Evolutionary conservation across 164 flowering plant species (phyloP), one percentile per base, ranked within the genome.

Genomic region (Hamamelis virginiana): DNA sequence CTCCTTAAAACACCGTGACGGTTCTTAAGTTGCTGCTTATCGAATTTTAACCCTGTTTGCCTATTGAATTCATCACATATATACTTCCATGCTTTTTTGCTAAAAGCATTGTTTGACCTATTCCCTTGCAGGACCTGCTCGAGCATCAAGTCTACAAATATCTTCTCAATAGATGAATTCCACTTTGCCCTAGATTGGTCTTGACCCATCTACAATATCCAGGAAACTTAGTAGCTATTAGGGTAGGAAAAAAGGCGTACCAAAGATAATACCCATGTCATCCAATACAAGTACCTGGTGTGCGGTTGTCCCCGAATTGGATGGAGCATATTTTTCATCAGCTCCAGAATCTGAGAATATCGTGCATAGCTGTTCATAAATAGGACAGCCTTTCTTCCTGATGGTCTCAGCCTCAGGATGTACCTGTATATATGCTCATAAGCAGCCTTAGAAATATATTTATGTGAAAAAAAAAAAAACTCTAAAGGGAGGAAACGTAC

Each of bases 51-150:
- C 53, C 53, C 19, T 16, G 21, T 50, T 50, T 50, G 53, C 15
- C 53, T 50, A 50, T 50, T 50, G n/a, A 50, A 50, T 50, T 50
- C 53, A 50, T 50, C 53, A 14, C 53, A 14, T 50, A 50, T 50
- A 50, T 50, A 50, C 14, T 50, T 15, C 53, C 53, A 50, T 50
- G 53, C 53, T 50, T 50, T 12, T n/a, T 16, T 50, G n/a, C 5
- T 50, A 50, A 50, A 50, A 50, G 53, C 16, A 50, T 50, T 50
- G 53, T 50, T 50, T 50, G 61, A 58, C 16, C 61, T 58, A 58
- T 58, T 58, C 18, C 61, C 61, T 26, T 15, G 53, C n/a, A 50
- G 53, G 15, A 50, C 53, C n/a, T 50, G 53, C 53, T 50, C 53
- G 0, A 50, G 53, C 53, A 50, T 50, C 19, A 50, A 50, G 16